These are phyloP conservation scores for Alisma plantagoaquatica DNA, from an alignment of 106 monocot species.

Conservation along the genomic window DNA sequence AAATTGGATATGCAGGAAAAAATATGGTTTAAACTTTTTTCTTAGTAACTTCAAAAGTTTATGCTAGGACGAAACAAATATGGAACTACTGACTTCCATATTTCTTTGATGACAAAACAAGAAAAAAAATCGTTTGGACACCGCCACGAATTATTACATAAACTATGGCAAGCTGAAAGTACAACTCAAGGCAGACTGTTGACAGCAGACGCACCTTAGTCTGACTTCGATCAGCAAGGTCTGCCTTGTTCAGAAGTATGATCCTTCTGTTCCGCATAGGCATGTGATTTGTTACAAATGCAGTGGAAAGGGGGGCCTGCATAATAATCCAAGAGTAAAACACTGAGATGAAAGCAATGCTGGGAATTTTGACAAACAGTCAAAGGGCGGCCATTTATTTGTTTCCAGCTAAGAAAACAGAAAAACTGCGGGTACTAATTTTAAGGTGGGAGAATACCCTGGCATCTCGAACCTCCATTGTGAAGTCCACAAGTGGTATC, in stretches of 20 bases:
- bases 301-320: slow-evolving; percentile 52
- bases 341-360: background rate
- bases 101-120: too few species aligned
- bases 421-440: too few species aligned
- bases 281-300: slow-evolving; percentile 24
- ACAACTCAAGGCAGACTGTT: too few species aligned
- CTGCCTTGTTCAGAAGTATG: slow-evolving; percentile 59
- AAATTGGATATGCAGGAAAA: too few species aligned
- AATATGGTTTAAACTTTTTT: too few species aligned
- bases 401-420: slow-evolving; percentile 5
- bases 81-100: too few species aligned
- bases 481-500: slow-evolving; percentile 24
- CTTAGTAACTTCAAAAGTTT: too few species aligned
- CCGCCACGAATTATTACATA: too few species aligned
- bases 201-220: slow-evolving; percentile 33
- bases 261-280: slow-evolving; percentile 23
- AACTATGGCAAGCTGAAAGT: too few species aligned
- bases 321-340: slow-evolving; percentile 3
- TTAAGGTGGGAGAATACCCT: slow-evolving; percentile 23
- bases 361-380: background rate
- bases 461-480: slow-evolving; percentile 28
- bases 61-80: too few species aligned
- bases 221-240: slow-evolving; percentile 43
- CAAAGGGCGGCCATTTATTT: slow-evolving; percentile 1
- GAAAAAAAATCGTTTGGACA: too few species aligned